These are phyloP conservation scores for Podospora pseudopauciseta DNA, from an alignment of 495 filamentous ascomycete genomes.

Conservation along the genomic window DNA sequence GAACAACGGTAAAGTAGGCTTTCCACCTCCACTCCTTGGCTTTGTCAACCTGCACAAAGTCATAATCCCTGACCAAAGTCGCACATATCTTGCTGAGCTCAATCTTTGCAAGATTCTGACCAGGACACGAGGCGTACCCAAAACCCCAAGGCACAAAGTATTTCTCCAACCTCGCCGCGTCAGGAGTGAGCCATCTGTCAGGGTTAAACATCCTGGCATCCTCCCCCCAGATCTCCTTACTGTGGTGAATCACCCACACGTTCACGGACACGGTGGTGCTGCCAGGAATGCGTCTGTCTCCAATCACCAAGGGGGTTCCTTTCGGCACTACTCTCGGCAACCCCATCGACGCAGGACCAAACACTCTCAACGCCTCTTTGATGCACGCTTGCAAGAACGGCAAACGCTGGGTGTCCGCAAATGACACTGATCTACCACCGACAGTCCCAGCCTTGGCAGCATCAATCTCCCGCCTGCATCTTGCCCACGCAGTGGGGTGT, in stretches of 20 bases:
- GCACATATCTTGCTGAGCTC: slow-evolving; percentile 46
- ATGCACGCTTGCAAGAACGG: slow-evolving; percentile 49
- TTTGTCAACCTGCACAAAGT: slow-evolving; percentile 41
- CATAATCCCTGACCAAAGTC: slow-evolving; percentile 44
- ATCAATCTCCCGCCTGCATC: slow-evolving; percentile 38
- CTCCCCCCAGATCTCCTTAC: slow-evolving; percentile 36
- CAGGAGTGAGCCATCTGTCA: slow-evolving; percentile 39
- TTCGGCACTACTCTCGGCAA: slow-evolving; percentile 49
- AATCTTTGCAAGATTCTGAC: slow-evolving; percentile 44
- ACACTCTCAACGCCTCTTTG: slow-evolving; percentile 57
- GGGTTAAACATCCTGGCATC: slow-evolving; percentile 42
- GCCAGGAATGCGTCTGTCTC: slow-evolving; percentile 16
- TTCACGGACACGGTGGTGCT: slow-evolving; percentile 44
- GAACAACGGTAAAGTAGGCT: slow-evolving; percentile 38
- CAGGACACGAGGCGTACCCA: slow-evolving; percentile 45
- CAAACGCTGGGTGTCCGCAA: slow-evolving; percentile 47
- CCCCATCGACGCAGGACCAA: slow-evolving; percentile 47
- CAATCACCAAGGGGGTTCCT: slow-evolving; percentile 40
- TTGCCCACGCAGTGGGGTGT: slow-evolving; percentile 32
- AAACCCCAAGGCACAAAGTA: slow-evolving; percentile 39
- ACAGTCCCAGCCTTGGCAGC: slow-evolving; percentile 24
- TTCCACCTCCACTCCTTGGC: slow-evolving; percentile 42
- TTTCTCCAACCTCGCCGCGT: slow-evolving; percentile 32
- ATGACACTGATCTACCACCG: slow-evolving; percentile 32
- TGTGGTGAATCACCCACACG: slow-evolving; percentile 43